phyloP scores from a whole-genome alignment of 2,329 filamentous ascomycete genomes.

The Pseudogymnoascus sp. region DNA sequence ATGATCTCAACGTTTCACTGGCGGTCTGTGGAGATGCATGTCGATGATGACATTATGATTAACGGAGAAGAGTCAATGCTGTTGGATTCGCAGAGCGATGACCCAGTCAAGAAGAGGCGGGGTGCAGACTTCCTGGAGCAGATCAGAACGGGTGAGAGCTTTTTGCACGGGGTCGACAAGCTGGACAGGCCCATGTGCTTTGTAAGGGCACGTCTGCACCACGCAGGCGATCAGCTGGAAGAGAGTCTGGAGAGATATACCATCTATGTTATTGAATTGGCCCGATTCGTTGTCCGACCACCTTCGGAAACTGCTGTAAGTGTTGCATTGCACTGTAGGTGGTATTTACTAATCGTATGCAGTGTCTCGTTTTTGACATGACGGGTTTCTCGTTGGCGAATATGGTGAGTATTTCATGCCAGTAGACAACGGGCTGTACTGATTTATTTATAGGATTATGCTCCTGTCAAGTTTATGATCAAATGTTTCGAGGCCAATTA shows the following conservation, averaged over 20 bases:
- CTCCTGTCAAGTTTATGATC: constrained; percentile 98
- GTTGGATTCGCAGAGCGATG: constrained; percentile 46
- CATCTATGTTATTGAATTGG: constrained; percentile 88
- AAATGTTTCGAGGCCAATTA: constrained; percentile 99
- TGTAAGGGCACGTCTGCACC: constrained; percentile 75
- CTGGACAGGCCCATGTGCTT: constrained; percentile 78
- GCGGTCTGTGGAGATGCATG: constrained; percentile 73
- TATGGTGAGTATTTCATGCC: constrained; percentile 54
- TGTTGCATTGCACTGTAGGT: constrained; percentile 19
- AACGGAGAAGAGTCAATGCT: constrained; percentile 65
- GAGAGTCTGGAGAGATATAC: constrained; percentile 81
- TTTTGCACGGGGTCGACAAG: constrained; percentile 80
- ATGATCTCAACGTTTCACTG: constrained; percentile 89
- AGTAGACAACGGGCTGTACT: constrained; percentile 2
- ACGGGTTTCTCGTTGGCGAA: constrained; percentile 88
- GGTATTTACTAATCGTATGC: constrained; percentile 10
- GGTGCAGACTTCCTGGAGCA: constrained; percentile 75
- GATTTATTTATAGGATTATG: constrained; percentile 59
- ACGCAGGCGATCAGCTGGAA: constrained; percentile 71
- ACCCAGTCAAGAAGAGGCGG: constrained; percentile 55
- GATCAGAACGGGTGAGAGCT: constrained; percentile 85
- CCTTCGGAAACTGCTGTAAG: constrained; percentile 88
- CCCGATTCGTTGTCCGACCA: constrained; percentile 69
- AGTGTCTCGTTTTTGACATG: constrained; percentile 96
- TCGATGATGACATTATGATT: constrained; percentile 80